These are phyloP conservation scores for Emericellopsis terricola DNA, from an alignment of 495 filamentous ascomycete genomes.

Conservation along the genomic window DNA sequence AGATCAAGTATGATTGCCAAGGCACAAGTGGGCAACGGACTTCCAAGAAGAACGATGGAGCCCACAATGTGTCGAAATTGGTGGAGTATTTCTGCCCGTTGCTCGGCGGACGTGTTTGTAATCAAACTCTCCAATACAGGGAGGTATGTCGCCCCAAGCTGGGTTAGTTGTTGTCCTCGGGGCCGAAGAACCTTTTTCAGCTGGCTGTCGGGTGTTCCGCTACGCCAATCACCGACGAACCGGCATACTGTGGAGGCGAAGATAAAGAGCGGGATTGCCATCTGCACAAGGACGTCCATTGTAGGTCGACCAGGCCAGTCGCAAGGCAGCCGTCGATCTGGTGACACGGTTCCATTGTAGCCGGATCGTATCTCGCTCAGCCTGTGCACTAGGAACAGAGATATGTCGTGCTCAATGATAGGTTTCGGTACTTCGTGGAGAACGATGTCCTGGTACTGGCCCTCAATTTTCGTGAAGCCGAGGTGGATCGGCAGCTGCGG, in stretches of 20 bases:
- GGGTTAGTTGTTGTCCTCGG: slow-evolving; percentile 6
- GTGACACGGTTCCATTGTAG: slow-evolving; percentile 6
- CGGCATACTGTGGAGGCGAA: slow-evolving; percentile 23
- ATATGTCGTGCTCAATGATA: slow-evolving; percentile 18
- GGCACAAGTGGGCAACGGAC: slow-evolving; percentile 4
- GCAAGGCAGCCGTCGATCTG: slow-evolving; percentile 3
- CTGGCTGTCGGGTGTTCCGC: slow-evolving; percentile 4
- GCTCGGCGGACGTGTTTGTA: slow-evolving; percentile 3
- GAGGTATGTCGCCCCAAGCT: slow-evolving; percentile 16
- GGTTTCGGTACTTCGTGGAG: slow-evolving; percentile 13
- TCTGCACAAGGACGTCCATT: slow-evolving; percentile 14
- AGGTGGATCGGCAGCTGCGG: slow-evolving; percentile 25
- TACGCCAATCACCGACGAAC: slow-evolving; percentile 10
- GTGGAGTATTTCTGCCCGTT: not conserved
- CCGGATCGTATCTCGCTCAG: slow-evolving; percentile 7
- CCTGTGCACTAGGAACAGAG: slow-evolving; percentile 11
- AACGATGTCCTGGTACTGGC: slow-evolving; percentile 10
- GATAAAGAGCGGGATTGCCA: slow-evolving; percentile 25
- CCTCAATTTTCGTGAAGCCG: slow-evolving; percentile 11
- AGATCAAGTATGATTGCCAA: slow-evolving; percentile 7
- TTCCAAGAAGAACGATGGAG: slow-evolving; percentile 10
- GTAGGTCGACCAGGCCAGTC: slow-evolving; percentile 21
- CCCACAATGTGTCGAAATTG: slow-evolving; percentile 10
- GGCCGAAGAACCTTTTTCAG: slow-evolving; percentile 12
- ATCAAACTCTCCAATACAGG: slow-evolving; percentile 13